Base-by-base conservation (phyloP, 352 stramenopile species). In the Phytophthora pini region DNA sequence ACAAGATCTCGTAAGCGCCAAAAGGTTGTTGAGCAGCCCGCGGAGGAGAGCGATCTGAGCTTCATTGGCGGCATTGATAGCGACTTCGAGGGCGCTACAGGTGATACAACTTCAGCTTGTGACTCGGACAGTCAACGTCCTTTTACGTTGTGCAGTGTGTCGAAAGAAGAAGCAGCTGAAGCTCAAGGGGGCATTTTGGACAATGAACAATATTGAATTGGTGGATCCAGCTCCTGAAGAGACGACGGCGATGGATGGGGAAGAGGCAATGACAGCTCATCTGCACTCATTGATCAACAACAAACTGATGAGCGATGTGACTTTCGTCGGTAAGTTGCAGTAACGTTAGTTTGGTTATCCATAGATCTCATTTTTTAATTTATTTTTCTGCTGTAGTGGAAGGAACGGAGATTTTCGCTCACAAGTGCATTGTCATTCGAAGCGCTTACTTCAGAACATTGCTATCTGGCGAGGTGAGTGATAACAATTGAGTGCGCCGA, bases 391-490 rank as follows among this genome's bases (percentile, higher is more conserved):
- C 31, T 59, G 17, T 56, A 88, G 88, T 95, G 29, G 87, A 95
- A 57, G 83, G 80, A 8, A 79, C 84, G 29, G 78, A 79, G 3
- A 79, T 96, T 34, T 93, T 92, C 49, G 88, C 79, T 0, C 85
- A 94, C 73, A 93, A 92, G 61, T 94, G 98, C 64, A 63, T 98
- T 13, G 93, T 90, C 31, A 87, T 96, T 62, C 82, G 95, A 31
- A 98, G 89, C 71, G 87, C 90, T 31, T 97, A 98, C 69, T 98
- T 98, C 65, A 89, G 84, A 32, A 81, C 68, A n/a, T 87, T 90
- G 77, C 66, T 92, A 26, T 85, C 81, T 13, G 76, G 72, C 44
- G 77, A 90, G 60, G 79, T 85, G 65, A n/a, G 34, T 2, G n/a
- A 27, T 17, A 12, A 43, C 4, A 20, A 48, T 40, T 17, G 22